Base-by-base conservation (phyloP, 1,284 basidiomycete genomes). In the Tilletia horrida region DNA sequence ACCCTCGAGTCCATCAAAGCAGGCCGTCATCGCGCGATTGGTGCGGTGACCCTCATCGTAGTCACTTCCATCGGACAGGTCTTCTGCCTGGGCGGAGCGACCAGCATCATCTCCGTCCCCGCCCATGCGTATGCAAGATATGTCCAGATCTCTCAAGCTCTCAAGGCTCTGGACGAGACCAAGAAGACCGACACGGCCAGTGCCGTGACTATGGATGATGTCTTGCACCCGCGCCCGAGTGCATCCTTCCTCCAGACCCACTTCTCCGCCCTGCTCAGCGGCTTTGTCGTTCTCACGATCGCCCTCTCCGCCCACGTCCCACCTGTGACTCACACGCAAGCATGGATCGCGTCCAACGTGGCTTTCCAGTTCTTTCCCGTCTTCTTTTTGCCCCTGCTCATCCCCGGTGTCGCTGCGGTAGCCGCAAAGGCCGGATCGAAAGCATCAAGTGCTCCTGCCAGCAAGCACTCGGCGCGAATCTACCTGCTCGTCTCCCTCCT, bases 51-150 rank as follows among this genome's bases (percentile, higher is more conserved):
- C 29, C 27, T 59, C 55, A 31, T 59, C 61, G 18, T 63, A 18
- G 61, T 63, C 61, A 9, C 44, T 42, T 63, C 61, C 61, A 18
- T 63, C 42, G 61, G 61, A n/a, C 61, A 63, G 44, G 61, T 63
- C 1, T 44, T 63, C 61, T 44, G 42, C 21, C 40, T 63, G 23
- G 61, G 61, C 3, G 61, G 29, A 16, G 61, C 61, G 14, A 44
- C 44, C 9, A 63, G 21, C 61, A 18, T 63, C 21, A 44, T 63
- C 42, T 63, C 40, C 16, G 61, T 44, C 3, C 61, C 61, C 7
- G 13, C 40, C 35, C 44, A 63, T 18, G 61, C 61, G 8, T 63
- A 59, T 29, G 55, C 27, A 3, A 25, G 55, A 13, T 59, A 59
- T 27, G 1, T n/a, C 27, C 55, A 59, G 3, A 59, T 59, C 31